Percentiles rank a stretch among this genome's conserved stretches.
Evolutionary conservation across 371 early-diverging fungal species (phyloP).

Genomic region (Vairimorpha ceranae): DNA sequence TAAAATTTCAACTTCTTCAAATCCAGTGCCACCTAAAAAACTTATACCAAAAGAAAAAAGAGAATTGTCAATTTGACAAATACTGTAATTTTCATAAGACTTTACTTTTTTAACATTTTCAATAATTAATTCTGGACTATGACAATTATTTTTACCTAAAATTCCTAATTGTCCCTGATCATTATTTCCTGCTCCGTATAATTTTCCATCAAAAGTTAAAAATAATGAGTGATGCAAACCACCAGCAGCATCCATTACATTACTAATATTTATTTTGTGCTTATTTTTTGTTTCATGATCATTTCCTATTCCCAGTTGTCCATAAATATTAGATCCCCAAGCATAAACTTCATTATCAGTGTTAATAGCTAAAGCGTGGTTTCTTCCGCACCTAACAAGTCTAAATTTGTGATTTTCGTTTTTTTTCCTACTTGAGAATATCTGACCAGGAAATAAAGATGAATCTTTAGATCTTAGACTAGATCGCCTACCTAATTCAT

Average conservation of each 20-base stretch:
- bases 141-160: slow-evolving; percentile 12
- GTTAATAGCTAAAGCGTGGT: slow-evolving; percentile 74
- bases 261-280: slow-evolving; percentile 28
- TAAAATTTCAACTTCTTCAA: slow-evolving; percentile 26
- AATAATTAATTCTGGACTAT: slow-evolving; percentile 33
- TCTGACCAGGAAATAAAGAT: slow-evolving; percentile 61
- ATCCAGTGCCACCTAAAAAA: slow-evolving; percentile 53
- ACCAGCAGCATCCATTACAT: slow-evolving; percentile 47
- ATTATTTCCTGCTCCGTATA: slow-evolving; percentile 62
- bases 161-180: slow-evolving; percentile 57
- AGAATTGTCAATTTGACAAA: slow-evolving; percentile 32
- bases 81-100: slow-evolving; percentile 45
- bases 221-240: slow-evolving; percentile 59
- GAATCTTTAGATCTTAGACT: slow-evolving; percentile 54
- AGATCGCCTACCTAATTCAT: slow-evolving; percentile 71
- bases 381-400: slow-evolving; percentile 71
- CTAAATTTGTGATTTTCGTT: slow-evolving; percentile 63
- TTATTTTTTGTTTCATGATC: slow-evolving; percentile 25
- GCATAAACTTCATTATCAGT: slow-evolving; percentile 66
- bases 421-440: slow-evolving; percentile 56
- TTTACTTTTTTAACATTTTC: slow-evolving; percentile 32
- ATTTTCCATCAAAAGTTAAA: slow-evolving; percentile 43
- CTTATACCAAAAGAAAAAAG: slow-evolving; percentile 58
- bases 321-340: slow-evolving; percentile 87
- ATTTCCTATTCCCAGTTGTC: slow-evolving; percentile 72